Evolutionary conservation across 805 yeast genomes (phyloP).

Genomic region (Lachancea nothofagi): DNA sequence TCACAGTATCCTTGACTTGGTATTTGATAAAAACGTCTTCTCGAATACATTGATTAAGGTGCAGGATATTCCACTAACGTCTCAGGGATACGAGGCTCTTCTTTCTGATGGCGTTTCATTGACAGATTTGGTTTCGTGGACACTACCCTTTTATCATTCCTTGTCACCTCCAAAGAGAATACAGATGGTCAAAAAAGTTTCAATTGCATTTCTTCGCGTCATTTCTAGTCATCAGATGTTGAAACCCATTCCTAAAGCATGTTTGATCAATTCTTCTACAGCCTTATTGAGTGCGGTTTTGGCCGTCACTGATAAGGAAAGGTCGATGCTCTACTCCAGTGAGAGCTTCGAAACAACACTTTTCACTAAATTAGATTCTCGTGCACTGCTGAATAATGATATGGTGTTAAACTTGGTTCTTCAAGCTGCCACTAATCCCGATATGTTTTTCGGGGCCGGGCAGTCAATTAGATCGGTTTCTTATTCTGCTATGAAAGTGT

Average conservation of each 20-base stretch:
- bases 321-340: slow-evolving; percentile 23
- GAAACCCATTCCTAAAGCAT: slow-evolving; percentile 29
- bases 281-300: slow-evolving; percentile 31
- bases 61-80: slow-evolving; percentile 24
- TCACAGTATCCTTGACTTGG: slow-evolving; percentile 52
- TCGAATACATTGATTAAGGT: slow-evolving; percentile 33
- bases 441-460: slow-evolving; percentile 28
- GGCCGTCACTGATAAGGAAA: slow-evolving; percentile 26
- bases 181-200: slow-evolving; percentile 47
- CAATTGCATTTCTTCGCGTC: slow-evolving; percentile 42
- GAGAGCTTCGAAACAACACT: slow-evolving; percentile 36
- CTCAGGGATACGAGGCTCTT: slow-evolving; percentile 28
- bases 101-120: slow-evolving; percentile 30
- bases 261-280: slow-evolving; percentile 34
- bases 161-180: slow-evolving; percentile 46
- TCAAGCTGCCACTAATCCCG: slow-evolving; percentile 30
- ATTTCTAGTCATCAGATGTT: slow-evolving; percentile 29
- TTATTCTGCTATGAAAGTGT: slow-evolving; percentile 34
- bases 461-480: slow-evolving; percentile 31
- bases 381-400: slow-evolving; percentile 40
- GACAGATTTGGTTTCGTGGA: slow-evolving; percentile 53
- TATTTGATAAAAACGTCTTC: slow-evolving; percentile 51
- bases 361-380: slow-evolving; percentile 44
- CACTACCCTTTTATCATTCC: slow-evolving; percentile 39
- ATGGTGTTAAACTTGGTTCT: slow-evolving; percentile 31